Percentiles rank a stretch among this genome's conserved stretches.
These are phyloP conservation scores for Calycina marina DNA, from an alignment of 2,329 filamentous ascomycete species.

Conservation along the genomic window DNA sequence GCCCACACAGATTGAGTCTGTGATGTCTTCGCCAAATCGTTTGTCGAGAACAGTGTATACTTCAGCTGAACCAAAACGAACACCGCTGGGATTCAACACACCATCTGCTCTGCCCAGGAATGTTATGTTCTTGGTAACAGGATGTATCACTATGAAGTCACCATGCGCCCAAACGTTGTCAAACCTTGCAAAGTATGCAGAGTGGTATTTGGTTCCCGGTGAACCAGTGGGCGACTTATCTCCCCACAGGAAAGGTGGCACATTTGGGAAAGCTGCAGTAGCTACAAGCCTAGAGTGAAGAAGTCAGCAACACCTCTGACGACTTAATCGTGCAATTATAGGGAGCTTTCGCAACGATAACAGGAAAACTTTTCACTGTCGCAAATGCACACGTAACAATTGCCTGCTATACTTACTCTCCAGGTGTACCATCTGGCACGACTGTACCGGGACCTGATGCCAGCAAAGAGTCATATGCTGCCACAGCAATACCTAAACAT, in stretches of 20 bases:
- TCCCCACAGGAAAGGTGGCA: constrained; percentile 53
- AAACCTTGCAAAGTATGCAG: constrained; percentile 48
- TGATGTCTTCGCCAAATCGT: constrained; percentile 42
- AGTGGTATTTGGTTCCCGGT: constrained; percentile 29
- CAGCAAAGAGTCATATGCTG: constrained; percentile 49
- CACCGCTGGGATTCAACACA: constrained; percentile 64
- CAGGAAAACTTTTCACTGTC: too few relatives aligned
- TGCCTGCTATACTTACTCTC: too few relatives aligned
- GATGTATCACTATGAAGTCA: constrained; percentile 62
- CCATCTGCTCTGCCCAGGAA: constrained; percentile 64
- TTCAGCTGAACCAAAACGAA: constrained; percentile 68
- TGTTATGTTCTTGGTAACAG: constrained; percentile 45
- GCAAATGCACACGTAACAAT: too few relatives aligned
- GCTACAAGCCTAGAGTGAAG: constrained; percentile 68
- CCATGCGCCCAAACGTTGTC: constrained; percentile 67
- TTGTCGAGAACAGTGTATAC: constrained; percentile 62
- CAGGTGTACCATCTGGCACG: constrained; percentile 45
- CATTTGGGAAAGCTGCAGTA: constrained; percentile 57
- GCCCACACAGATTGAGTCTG: constrained; percentile 67
- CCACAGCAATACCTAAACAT: constrained; percentile 36
- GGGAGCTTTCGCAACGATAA: too few relatives aligned
- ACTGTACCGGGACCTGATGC: constrained; percentile 25
- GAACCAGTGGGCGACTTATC: constrained; percentile 25
- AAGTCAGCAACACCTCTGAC: too few relatives aligned
- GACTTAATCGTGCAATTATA: too few relatives aligned